Evolutionary conservation across 441 rosid species (phyloP).

Genomic region (Flueggea neowawraea): DNA sequence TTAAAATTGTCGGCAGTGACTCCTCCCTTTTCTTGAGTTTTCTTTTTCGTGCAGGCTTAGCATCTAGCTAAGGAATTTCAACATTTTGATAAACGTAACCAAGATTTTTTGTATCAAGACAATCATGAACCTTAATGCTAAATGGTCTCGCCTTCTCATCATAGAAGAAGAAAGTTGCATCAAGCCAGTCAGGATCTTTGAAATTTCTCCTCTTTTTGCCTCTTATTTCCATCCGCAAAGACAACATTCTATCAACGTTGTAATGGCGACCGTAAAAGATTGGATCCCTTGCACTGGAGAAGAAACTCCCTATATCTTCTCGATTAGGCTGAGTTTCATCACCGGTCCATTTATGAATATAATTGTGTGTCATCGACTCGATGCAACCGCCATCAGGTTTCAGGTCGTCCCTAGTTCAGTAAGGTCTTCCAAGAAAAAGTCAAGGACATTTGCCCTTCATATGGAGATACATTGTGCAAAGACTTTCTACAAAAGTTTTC

Average conservation of each 20-base stretch:
- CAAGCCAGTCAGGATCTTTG: slow-evolving; percentile 47
- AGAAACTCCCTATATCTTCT: slow-evolving; percentile 62
- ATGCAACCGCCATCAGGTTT: slow-evolving; percentile 48
- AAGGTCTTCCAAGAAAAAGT: slow-evolving; percentile 44
- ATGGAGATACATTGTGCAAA: slow-evolving; percentile 50
- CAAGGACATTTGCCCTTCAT: slow-evolving; percentile 49
- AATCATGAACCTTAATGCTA: slow-evolving; percentile 45
- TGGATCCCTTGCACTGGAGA: slow-evolving; percentile 58
- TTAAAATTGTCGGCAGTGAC: slow-evolving; percentile 23
- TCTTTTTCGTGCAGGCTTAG: slow-evolving; percentile 27
- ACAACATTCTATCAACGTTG: slow-evolving; percentile 56
- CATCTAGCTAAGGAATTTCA: slow-evolving; percentile 47
- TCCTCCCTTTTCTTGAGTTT: slow-evolving; percentile 8
- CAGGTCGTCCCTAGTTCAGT: slow-evolving; percentile 45
- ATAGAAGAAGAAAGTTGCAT: slow-evolving; percentile 41
- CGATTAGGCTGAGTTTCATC: slow-evolving; percentile 42
- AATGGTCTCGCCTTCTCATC: slow-evolving; percentile 55
- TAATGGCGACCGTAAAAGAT: slow-evolving; percentile 53
- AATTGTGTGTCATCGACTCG: slow-evolving; percentile 52
- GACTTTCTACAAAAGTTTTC: slow-evolving; percentile 34
- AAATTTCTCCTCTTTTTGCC: slow-evolving; percentile 26
- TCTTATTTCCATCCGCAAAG: slow-evolving; percentile 48
- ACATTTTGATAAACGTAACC: slow-evolving; percentile 46
- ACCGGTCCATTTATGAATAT: slow-evolving; percentile 46
- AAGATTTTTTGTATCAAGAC: slow-evolving; percentile 31